These are phyloP conservation scores for Closterium sp. DNA, from an alignment of 139 green algal species.

Conservation along the genomic window DNA sequence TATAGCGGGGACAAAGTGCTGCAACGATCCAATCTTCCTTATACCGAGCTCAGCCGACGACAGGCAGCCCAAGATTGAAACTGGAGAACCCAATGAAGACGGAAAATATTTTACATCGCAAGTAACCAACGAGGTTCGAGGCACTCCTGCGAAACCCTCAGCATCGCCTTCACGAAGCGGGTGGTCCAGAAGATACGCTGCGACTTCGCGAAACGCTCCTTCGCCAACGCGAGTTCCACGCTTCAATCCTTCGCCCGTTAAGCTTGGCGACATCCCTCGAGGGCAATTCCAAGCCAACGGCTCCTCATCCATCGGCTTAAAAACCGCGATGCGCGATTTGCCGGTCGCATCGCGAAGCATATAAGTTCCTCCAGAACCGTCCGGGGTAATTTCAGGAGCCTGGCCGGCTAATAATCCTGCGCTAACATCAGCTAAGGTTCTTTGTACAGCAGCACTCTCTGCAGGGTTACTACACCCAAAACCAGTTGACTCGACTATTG, in stretches of 20 bases:
- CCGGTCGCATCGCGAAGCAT: slow-evolving; percentile 44
- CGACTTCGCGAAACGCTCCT: slow-evolving; percentile 82
- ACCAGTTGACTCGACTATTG: background rate
- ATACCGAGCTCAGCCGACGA: background rate
- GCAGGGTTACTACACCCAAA: background rate
- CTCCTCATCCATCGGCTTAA: slow-evolving; percentile 83
- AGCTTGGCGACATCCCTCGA: slow-evolving; percentile 1
- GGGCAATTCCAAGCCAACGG: slow-evolving; percentile 72
- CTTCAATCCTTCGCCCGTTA: slow-evolving; percentile 72
- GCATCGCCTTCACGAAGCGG: slow-evolving; percentile 3
- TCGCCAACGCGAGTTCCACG: slow-evolving; percentile 87
- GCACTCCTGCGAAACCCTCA: slow-evolving; percentile 81
- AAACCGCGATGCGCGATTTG: slow-evolving; percentile 51
- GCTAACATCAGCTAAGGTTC: background rate
- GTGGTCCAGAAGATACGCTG: slow-evolving; percentile 92
- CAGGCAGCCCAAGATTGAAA: background rate
- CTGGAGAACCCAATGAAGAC: background rate
- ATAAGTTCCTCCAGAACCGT: slow-evolving; percentile 65
- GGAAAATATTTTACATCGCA: slow-evolving; percentile 43
- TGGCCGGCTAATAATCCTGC: slow-evolving; percentile 51
- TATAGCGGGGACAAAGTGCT: slow-evolving; percentile 84
- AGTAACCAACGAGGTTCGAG: slow-evolving; percentile 79
- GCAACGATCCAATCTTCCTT: slow-evolving; percentile 81
- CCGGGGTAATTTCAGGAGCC: slow-evolving; percentile 59
- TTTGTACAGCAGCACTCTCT: background rate